Evolutionary conservation across 2,329 filamentous ascomycete species (phyloP).

Genomic region (Colletotrichum theobromicola): DNA sequence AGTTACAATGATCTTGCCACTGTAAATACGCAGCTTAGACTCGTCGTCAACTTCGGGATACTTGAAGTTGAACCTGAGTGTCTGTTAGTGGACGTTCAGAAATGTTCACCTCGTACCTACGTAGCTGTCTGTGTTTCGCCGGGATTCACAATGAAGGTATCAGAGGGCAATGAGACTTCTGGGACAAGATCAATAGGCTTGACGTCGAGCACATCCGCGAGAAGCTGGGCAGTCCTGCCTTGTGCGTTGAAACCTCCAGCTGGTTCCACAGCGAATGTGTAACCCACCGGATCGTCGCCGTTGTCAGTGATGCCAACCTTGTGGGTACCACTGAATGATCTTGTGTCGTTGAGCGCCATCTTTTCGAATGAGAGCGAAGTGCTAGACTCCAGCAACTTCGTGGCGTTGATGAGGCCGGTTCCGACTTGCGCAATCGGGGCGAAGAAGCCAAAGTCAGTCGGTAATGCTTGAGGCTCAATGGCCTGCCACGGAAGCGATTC

Average conservation of each 20-base stretch:
- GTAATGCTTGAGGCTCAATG: slow-evolving; percentile 23
- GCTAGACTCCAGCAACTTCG: slow-evolving; percentile 41
- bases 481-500: slow-evolving; percentile 31
- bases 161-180: neutral
- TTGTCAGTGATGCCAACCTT: slow-evolving; percentile 38
- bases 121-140: slow-evolving; percentile 12
- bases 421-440: slow-evolving; percentile 44
- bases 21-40: slow-evolving; percentile 37
- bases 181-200: slow-evolving; percentile 2
- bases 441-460: slow-evolving; percentile 23
- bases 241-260: slow-evolving; percentile 42
- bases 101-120: neutral
- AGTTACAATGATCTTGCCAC: slow-evolving; percentile 36
- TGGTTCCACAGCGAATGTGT: slow-evolving; percentile 31
- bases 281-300: slow-evolving; percentile 35
- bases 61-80: slow-evolving; percentile 29
- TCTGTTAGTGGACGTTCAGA: neutral
- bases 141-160: neutral
- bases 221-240: slow-evolving; percentile 6
- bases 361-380: slow-evolving; percentile 41
- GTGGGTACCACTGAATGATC: slow-evolving; percentile 34
- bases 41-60: slow-evolving; percentile 27
- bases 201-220: slow-evolving; percentile 7
- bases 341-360: slow-evolving; percentile 49
- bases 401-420: slow-evolving; percentile 46